Percentiles rank a stretch among this genome's conserved stretches.
phyloP scores from a whole-genome alignment of 805 yeast species.

The Starmerella apicola region DNA sequence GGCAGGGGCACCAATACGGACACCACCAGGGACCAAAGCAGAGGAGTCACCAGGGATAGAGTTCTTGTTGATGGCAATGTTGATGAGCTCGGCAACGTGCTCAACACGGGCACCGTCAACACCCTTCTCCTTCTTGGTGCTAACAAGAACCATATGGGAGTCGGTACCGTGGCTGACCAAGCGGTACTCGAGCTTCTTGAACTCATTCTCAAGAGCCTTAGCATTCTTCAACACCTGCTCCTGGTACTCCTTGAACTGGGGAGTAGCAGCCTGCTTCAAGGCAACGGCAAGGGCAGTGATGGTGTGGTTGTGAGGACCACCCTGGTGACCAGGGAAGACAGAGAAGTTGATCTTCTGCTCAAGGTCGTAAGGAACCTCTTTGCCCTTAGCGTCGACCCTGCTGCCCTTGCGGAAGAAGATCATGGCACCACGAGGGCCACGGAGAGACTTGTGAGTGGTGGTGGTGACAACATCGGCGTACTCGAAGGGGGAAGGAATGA shows the following conservation, averaged over 20 bases:
- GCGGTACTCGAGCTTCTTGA: conserved; percentile 59
- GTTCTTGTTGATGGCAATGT: conserved; percentile 94
- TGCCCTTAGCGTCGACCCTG: conserved; percentile 83
- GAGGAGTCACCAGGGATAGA: conserved; percentile 96
- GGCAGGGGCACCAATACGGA: conserved; percentile 96
- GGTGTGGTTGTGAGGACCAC: conserved; percentile 99
- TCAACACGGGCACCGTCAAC: conserved; percentile 97
- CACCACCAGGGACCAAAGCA: conserved; percentile 93
- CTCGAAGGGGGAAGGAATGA: conserved; percentile 91
- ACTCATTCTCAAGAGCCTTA: conserved; percentile 61
- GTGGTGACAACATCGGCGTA: conserved; percentile 97
- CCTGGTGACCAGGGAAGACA: conserved; percentile 99
- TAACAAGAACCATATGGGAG: conserved; percentile 88
- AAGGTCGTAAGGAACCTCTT: conserved; percentile 79
- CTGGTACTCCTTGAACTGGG: conserved; percentile 87
- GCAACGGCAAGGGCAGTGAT: conserved; percentile 96
- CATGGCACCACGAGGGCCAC: conserved; percentile 99
- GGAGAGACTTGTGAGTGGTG: conserved; percentile 94
- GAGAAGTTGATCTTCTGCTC: conserved; percentile 94
- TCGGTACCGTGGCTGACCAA: conserved; percentile 93
- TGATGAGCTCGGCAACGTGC: conserved; percentile 83
- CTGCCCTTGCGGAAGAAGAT: conserved; percentile 96
- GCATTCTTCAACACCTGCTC: conserved; percentile 80
- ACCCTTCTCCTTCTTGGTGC: conserved; percentile 65
- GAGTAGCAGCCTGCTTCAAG: conserved; percentile 80